Conservation (phyloP, 345 rosid species). For the Toxicodendron radicans region DNA sequence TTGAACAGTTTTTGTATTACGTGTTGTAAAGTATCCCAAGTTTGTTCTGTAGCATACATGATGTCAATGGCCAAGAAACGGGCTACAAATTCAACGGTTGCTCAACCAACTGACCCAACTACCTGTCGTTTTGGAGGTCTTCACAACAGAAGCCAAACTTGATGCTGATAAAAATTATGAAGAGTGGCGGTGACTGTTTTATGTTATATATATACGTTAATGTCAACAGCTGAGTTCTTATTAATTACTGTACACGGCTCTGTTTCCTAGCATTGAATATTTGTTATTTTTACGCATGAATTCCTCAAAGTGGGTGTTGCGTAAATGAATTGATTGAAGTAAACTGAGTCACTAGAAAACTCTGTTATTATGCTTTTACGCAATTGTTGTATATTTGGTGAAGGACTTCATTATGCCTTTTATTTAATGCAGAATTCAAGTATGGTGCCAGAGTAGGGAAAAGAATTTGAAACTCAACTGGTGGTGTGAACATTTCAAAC, state of each 20-base stretch:
- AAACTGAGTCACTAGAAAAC: no score
- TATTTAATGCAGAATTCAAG: not conserved
- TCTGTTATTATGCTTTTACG: not conserved
- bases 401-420: not conserved
- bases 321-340: not conserved
- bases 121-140: not conserved
- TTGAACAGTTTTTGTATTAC: not conserved
- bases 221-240: not conserved
- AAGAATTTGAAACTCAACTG: no score
- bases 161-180: no score
- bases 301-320: not conserved
- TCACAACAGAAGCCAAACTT: not conserved
- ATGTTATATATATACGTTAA: no score
- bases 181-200: no score
- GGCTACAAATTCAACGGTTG: conserved; percentile 34
- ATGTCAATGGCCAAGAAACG: not conserved
- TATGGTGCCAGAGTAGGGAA: no score
- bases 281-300: not conserved
- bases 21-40: not conserved
- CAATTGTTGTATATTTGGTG: not conserved
- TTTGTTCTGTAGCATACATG: not conserved
- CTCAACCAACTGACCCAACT: conserved; percentile 38
- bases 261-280: no score
- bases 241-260: not conserved
- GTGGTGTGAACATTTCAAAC: no score